Conservation (phyloP, 176 grass and related monocot genomes). For the Phoenix dactylifera region DNA sequence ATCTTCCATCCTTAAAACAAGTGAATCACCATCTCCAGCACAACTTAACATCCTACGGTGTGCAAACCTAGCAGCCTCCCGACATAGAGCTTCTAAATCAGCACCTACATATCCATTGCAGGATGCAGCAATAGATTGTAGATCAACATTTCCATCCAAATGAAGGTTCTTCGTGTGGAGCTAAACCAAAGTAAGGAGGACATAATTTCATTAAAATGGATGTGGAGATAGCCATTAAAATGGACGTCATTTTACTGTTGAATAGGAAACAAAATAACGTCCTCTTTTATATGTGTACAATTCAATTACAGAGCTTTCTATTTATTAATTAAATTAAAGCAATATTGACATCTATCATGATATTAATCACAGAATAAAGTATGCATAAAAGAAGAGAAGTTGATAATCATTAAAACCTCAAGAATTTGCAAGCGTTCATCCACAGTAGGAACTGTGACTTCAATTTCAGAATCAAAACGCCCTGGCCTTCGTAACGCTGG, state of each 20-base stretch:
- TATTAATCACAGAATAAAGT: neutral
- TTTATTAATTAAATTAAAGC: too few species aligned
- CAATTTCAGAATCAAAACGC: slow-evolving; percentile 82
- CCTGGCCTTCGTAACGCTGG: slow-evolving; percentile 80
- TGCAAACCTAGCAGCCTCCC: slow-evolving; percentile 60
- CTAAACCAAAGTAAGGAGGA: slow-evolving; percentile 31
- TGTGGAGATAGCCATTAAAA: too few species aligned
- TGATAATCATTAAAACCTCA: slow-evolving; percentile 27
- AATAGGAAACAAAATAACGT: too few species aligned
- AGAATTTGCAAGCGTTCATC: slow-evolving; percentile 84
- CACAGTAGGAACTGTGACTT: slow-evolving; percentile 61
- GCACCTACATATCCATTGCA: slow-evolving; percentile 94
- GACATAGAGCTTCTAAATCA: slow-evolving; percentile 68
- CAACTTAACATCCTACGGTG: slow-evolving; percentile 38
- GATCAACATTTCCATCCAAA: slow-evolving; percentile 64
- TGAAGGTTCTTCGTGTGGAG: slow-evolving; percentile 58
- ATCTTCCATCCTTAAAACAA: slow-evolving; percentile 53
- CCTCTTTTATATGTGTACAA: too few species aligned
- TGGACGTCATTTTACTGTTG: too few species aligned
- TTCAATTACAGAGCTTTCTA: too few species aligned
- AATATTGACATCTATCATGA: too few species aligned
- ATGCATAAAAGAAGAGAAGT: slow-evolving; percentile 3
- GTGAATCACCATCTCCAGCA: slow-evolving; percentile 10
- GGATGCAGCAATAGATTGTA: slow-evolving; percentile 53
- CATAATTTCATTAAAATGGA: slow-evolving; percentile 1